These are phyloP conservation scores for Trichaptum fuscoviolaceum DNA, from an alignment of 768 basidiomycete genomes.

Conservation along the genomic window DNA sequence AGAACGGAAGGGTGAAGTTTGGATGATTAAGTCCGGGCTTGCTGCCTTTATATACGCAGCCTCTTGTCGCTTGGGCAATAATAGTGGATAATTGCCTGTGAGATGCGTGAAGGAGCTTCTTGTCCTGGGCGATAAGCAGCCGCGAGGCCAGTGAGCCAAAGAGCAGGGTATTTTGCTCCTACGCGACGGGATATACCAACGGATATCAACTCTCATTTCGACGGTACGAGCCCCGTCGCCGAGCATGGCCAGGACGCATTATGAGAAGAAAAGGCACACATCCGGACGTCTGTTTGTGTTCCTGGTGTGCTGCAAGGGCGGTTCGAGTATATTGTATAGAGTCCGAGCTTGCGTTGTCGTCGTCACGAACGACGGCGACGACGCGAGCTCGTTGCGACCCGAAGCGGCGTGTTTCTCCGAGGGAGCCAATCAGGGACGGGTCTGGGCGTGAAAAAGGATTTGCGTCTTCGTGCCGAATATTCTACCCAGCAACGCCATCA, in stretches of 20 bases:
- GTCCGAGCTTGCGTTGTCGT: neutral
- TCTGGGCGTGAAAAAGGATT: neutral
- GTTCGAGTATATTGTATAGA: neutral
- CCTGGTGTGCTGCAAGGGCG: neutral
- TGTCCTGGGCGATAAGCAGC: neutral
- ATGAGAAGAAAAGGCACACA: neutral
- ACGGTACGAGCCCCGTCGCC: neutral
- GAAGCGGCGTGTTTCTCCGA: neutral
- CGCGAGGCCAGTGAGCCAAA: neutral
- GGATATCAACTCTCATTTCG: neutral
- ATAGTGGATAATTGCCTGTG: neutral
- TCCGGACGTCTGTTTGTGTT: neutral
- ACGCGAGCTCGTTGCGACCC: neutral
- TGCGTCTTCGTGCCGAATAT: neutral
- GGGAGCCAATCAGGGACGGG: neutral
- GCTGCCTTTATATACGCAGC: constrained; percentile 3
- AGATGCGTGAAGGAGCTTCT: neutral
- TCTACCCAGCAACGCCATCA: neutral
- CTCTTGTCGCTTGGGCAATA: neutral
- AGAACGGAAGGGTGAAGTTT: constrained; percentile 17
- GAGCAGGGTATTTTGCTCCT: neutral
- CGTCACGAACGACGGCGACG: neutral
- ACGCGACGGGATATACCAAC: neutral
- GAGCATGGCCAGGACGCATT: neutral
- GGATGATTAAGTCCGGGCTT: constrained; percentile 11